Evolutionary conservation across 1,284 basidiomycete species (phyloP).

Genomic region (Salmacisia buchloeana): DNA sequence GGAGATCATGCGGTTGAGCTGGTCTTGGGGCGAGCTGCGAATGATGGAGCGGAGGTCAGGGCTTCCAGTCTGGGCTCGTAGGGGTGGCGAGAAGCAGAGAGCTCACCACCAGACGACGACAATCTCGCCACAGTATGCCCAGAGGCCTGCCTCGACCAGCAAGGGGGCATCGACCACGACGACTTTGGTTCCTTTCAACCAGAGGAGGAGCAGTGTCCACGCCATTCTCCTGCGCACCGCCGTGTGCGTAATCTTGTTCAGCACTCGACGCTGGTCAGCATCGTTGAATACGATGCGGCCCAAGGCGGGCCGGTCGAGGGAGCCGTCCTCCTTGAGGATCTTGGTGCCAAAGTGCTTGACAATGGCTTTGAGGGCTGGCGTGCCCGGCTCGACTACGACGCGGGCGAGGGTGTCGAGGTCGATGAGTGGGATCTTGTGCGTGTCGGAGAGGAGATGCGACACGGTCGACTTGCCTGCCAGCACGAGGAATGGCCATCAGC

Average conservation of each 20-base stretch:
- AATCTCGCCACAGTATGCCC: constrained; percentile 75
- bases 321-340: constrained; percentile 63
- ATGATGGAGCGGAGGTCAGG: background rate
- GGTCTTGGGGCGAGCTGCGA: constrained; percentile 29
- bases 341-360: constrained; percentile 66
- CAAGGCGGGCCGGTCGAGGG: constrained; percentile 74
- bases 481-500: background rate
- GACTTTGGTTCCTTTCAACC: constrained; percentile 71
- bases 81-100: constrained; percentile 13
- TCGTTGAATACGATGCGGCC: constrained; percentile 72
- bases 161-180: constrained; percentile 90
- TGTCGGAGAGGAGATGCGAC: constrained; percentile 64
- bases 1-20: constrained; percentile 41
- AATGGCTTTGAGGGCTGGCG: constrained; percentile 66
- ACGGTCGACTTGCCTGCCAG: constrained; percentile 72
- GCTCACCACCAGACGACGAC: constrained; percentile 85
- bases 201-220: constrained; percentile 64
- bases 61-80: background rate
- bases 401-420: constrained; percentile 90
- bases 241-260: constrained; percentile 86
- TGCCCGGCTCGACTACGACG: constrained; percentile 78
- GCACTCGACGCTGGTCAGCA: constrained; percentile 62
- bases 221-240: constrained; percentile 74
- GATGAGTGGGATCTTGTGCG: constrained; percentile 68
- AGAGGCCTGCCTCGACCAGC: constrained; percentile 80